Evolutionary conservation across 208 protist genomes (phyloP).

Genomic region (Jaenimonas drosophilae): DNA sequence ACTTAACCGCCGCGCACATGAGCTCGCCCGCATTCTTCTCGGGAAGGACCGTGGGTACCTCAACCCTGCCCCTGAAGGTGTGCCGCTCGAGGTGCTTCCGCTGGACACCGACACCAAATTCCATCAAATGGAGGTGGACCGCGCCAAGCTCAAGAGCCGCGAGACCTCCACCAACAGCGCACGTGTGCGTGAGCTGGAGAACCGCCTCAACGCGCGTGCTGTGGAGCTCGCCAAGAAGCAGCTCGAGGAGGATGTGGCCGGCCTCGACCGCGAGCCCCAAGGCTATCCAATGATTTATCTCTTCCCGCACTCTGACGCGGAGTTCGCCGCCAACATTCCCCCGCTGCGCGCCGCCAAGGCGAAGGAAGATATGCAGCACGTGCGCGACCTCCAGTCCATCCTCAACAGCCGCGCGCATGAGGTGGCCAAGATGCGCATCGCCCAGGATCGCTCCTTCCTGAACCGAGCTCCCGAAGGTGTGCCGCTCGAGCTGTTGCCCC

Average conservation of each 20-base stretch:
- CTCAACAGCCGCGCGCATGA: conserved; percentile 47
- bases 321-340: conserved; percentile 28
- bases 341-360: conserved; percentile 32
- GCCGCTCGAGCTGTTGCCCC: conserved; percentile 38
- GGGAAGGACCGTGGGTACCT: conserved; percentile 47
- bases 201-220: conserved; percentile 48
- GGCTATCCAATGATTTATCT: conserved; percentile 46
- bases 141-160: conserved; percentile 39
- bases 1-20: conserved; percentile 42
- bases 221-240: conserved; percentile 46
- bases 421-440: conserved; percentile 40
- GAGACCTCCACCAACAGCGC: conserved; percentile 22
- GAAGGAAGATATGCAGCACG: conserved; percentile 9
- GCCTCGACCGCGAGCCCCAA: conserved; percentile 45
- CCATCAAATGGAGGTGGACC: conserved; percentile 64
- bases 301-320: conserved; percentile 33
- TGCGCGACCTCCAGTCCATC: conserved; percentile 30
- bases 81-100: conserved; percentile 31
- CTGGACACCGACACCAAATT: conserved; percentile 54
- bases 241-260: conserved; percentile 47
- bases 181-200: conserved; percentile 43
- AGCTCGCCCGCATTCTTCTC: conserved; percentile 25
- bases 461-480: conserved; percentile 51
- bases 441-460: conserved; percentile 38
- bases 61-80: conserved; percentile 35